These are phyloP conservation scores for Pseudonitzschia delicatissima DNA, from an alignment of 108 stramenopile species.

Conservation along the genomic window DNA sequence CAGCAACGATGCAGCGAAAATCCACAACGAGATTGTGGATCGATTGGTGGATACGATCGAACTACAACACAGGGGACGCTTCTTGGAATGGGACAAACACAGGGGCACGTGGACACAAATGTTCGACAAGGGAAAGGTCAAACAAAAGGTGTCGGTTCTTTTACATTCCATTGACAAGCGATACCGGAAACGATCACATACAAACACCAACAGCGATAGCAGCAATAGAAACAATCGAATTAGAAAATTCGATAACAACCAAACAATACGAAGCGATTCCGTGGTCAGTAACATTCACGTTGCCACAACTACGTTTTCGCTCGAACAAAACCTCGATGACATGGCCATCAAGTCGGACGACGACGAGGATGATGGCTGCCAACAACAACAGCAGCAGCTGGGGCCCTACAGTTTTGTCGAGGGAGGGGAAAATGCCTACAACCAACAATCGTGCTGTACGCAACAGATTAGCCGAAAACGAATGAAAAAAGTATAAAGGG, in stretches of 20 bases:
- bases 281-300: no score
- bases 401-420: slow-evolving; percentile 3
- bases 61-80: not conserved
- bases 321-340: not conserved
- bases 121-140: not conserved
- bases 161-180: not conserved
- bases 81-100: slow-evolving; percentile 5
- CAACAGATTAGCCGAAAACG: no score
- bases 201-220: not conserved
- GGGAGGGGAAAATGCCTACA: not conserved
- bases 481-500: no score
- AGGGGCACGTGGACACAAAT: slow-evolving; percentile 3
- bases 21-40: not conserved
- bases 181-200: not conserved
- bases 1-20: not conserved
- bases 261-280: not conserved
- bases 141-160: not conserved
- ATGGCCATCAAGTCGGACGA: slow-evolving; percentile 2
- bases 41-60: not conserved
- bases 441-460: not conserved
- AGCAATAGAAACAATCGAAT: not conserved
- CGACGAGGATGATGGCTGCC: not conserved
- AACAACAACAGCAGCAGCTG: not conserved
- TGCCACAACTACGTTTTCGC: no score
- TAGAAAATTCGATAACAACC: not conserved